A percentile compares a stretch with the other conserved stretches of the same genome.
These are phyloP conservation scores for Myxozyma geophila DNA, from an alignment of 805 yeast species.

Conservation along the genomic window DNA sequence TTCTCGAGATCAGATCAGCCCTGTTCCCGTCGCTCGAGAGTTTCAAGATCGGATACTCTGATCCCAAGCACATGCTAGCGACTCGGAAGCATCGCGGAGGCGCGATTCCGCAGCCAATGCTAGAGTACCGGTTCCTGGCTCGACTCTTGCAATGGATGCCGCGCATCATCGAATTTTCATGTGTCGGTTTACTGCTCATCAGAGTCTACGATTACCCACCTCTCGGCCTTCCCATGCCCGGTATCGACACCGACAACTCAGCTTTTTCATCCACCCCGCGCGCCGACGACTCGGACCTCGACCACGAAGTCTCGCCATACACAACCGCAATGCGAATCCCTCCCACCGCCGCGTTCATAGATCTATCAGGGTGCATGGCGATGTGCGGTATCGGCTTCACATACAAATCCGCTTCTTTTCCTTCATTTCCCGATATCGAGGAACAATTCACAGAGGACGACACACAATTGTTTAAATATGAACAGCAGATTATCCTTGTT, in stretches of 20 bases:
- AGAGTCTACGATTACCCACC: slow-evolving; percentile 9
- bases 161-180: neutral
- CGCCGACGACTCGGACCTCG: neutral
- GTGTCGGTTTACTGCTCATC: slow-evolving; percentile 5
- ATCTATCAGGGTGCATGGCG: slow-evolving; percentile 5
- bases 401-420: neutral
- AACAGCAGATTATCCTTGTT: neutral
- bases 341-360: neutral
- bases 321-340: neutral
- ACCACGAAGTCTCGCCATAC: slow-evolving; percentile 1
- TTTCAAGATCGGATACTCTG: slow-evolving; percentile 10
- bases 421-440: neutral
- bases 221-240: slow-evolving; percentile 6
- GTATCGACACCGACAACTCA: neutral
- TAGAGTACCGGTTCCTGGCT: slow-evolving; percentile 7
- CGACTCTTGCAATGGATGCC: slow-evolving; percentile 11
- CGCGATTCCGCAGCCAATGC: slow-evolving; percentile 8
- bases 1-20: neutral
- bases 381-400: slow-evolving; percentile 10
- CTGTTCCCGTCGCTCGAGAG: slow-evolving; percentile 7
- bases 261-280: neutral
- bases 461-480: neutral
- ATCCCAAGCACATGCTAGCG: slow-evolving; percentile 1
- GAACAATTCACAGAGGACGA: neutral
- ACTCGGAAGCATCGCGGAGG: neutral